These are phyloP conservation scores for Penicillium angulare DNA, from an alignment of 495 filamentous ascomycete species.

Conservation along the genomic window DNA sequence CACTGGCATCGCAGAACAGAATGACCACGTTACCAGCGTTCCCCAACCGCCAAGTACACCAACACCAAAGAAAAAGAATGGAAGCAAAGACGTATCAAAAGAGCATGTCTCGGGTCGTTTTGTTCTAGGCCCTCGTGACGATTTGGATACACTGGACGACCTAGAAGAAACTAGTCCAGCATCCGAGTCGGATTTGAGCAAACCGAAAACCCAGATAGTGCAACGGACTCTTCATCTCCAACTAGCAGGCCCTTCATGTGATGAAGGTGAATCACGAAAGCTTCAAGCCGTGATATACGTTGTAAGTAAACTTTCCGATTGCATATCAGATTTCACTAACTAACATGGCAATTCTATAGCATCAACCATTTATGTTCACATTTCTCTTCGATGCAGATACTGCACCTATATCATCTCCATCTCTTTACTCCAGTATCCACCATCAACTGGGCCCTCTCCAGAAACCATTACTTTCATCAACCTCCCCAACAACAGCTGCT, in stretches of 20 bases:
- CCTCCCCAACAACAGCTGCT: conserved; percentile 52
- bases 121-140: conserved; percentile 26
- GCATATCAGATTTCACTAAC: background rate
- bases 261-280: conserved; percentile 30
- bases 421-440: conserved; percentile 79
- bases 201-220: conserved; percentile 40
- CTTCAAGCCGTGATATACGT: conserved; percentile 73
- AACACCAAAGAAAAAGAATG: background rate
- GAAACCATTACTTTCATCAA: conserved; percentile 66
- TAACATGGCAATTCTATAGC: conserved; percentile 26
- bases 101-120: conserved; percentile 12
- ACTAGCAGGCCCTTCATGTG: conserved; percentile 15
- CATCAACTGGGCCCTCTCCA: conserved; percentile 77
- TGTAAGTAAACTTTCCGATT: conserved; percentile 29
- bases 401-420: conserved; percentile 60
- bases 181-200: conserved; percentile 17
- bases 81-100: background rate
- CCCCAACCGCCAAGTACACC: too few relatives aligned
- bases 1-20: background rate
- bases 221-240: conserved; percentile 52
- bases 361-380: conserved; percentile 86
- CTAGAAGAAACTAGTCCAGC: conserved; percentile 27
- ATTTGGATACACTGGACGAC: conserved; percentile 26
- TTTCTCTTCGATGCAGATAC: conserved; percentile 79
- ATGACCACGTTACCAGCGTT: too few relatives aligned